These are phyloP conservation scores for Botrytis squamosa DNA, from an alignment of 2,329 filamentous ascomycete genomes.

Conservation along the genomic window DNA sequence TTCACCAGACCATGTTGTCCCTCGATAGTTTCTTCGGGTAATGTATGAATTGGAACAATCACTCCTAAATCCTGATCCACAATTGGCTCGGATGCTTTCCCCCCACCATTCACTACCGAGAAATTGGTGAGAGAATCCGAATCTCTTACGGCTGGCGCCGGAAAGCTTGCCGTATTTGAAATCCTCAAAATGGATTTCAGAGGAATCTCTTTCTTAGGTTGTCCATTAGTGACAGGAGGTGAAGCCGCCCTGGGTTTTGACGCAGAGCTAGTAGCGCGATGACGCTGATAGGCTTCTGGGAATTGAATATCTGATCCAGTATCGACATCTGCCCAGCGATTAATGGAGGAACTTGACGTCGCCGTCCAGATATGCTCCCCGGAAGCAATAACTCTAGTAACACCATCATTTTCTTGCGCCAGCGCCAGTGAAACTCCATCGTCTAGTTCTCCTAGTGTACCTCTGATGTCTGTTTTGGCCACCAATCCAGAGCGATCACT, in stretches of 20 bases:
- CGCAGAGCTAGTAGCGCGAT: conserved; percentile 48
- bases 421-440: conserved; percentile 89
- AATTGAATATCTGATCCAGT: conserved; percentile 70
- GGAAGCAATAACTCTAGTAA: conserved; percentile 61
- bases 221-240: conserved; percentile 39
- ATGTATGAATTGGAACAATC: conserved; percentile 62
- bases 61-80: conserved; percentile 49
- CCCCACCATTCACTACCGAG: conserved; percentile 46
- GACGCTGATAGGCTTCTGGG: conserved; percentile 51
- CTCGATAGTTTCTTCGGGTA: conserved; percentile 81
- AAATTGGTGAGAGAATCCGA: conserved; percentile 55
- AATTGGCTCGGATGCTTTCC: conserved; percentile 59
- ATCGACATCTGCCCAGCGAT: conserved; percentile 76
- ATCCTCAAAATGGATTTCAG: conserved; percentile 76
- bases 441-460: conserved; percentile 70
- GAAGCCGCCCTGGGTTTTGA: conserved; percentile 43
- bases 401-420: conserved; percentile 85
- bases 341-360: conserved; percentile 71
- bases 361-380: conserved; percentile 65
- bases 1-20: conserved; percentile 95
- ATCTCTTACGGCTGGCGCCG: conserved; percentile 52
- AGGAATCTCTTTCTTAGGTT: conserved; percentile 65
- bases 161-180: conserved; percentile 80
- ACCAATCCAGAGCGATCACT: conserved; percentile 88
- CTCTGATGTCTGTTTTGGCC: conserved; percentile 91